Conservation (phyloP, 164 flowering plant genomes). For the Nymphaea thermarum region DNA sequence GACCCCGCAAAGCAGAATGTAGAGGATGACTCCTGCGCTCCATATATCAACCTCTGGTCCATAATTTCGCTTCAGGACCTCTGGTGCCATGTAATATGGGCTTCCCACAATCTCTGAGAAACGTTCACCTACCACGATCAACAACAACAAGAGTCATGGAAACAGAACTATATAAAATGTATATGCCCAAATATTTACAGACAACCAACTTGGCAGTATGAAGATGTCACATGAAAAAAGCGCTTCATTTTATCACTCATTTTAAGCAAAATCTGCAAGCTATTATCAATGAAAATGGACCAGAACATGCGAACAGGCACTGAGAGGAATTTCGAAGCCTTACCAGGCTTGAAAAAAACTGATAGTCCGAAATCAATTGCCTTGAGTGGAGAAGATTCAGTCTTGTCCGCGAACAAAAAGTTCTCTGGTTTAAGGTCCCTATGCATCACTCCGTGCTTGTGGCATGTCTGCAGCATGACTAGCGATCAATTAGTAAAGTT, state of each 20-base stretch:
- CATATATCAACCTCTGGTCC: conserved; percentile 75
- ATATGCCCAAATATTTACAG: not conserved
- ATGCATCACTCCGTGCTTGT: conserved; percentile 56
- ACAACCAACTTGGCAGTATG: not conserved
- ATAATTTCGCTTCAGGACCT: conserved; percentile 60
- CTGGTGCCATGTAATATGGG: conserved; percentile 91
- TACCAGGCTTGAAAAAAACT: conserved; percentile 51
- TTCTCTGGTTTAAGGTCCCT: conserved; percentile 69
- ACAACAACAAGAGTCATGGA: not conserved
- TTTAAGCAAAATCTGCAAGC: too few relatives aligned
- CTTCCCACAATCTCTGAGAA: conserved; percentile 84
- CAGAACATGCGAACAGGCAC: too few relatives aligned
- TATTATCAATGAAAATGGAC: too few relatives aligned
- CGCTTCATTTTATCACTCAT: too few relatives aligned
- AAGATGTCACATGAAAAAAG: too few relatives aligned
- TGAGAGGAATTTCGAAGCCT: not conserved
- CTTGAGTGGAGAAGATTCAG: conserved; percentile 32
- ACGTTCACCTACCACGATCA: conserved; percentile 36
- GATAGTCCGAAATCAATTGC: conserved; percentile 76
- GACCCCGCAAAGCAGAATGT: conserved; percentile 75
- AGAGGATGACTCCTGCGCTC: conserved; percentile 82
- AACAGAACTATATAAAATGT: not conserved
- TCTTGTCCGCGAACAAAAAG: conserved; percentile 35
- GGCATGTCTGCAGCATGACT: conserved; percentile 21
- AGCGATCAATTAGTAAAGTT: conserved; percentile 13